Evolutionary conservation across 2,329 filamentous ascomycete genomes (phyloP), one percentile per base, ranked within the genome.

Genomic region (Sporothrix variecibatus): DNA sequence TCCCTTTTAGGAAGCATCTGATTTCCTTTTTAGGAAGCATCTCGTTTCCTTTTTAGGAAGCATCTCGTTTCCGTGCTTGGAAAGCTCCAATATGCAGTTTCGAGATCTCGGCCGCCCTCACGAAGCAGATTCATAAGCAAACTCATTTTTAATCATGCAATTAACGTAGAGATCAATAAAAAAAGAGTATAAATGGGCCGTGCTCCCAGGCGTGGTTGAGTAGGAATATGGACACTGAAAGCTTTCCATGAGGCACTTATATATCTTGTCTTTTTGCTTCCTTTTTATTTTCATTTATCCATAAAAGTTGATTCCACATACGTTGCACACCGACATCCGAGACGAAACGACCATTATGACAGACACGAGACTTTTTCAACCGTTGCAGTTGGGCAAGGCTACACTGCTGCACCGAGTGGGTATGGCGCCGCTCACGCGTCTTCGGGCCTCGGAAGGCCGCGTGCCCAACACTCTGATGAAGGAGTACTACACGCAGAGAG

Each of bases 311-410:
- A 23, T 53, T 53, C 20, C 49, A 53, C 49, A 53, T n/a, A 53
- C 49, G 49, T 53, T 23, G 43, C 11, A 46, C 43, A 46, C 43
- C 43, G 43, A 7, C 43, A 46, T 46, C 43, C 43, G 43, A 11
- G 43, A 46, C n/a, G n/a, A 56, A 56, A 26, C 51, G n/a, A 56
- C 51, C n/a, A 56, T 56, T 23, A 56, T 56, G 51, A 2, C 51
- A 28, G 51, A 56, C 51, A 56, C 51, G 3, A 56, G 51, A 56
- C 81, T 86, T 31, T 87, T 86, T 75, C 78, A 80, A 72, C 83
- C 85, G 8, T 6, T 75, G 3, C 69, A 73, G 11, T 43, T 76
- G n/a, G 75, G 75, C 62, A 53, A 71, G 11, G 15, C 67, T 6
- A 56, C 38, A 56, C 71, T 56, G 51, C 51, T 26, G 60, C 65